Evolutionary conservation across 768 basidiomycete species (phyloP).

Genomic region (Artomyces pyxidatus): DNA sequence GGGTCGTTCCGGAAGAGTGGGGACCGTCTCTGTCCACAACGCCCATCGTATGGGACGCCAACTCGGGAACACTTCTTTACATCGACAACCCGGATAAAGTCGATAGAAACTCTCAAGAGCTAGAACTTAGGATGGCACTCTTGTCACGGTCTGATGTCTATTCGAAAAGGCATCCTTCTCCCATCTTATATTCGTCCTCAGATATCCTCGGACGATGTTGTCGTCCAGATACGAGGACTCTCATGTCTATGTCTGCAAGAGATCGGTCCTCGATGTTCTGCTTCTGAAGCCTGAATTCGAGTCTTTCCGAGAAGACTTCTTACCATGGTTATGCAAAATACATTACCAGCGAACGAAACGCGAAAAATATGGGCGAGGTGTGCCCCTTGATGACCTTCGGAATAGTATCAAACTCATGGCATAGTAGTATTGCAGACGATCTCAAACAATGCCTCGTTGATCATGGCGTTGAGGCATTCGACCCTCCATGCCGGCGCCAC

Average conservation of each 20-base stretch:
- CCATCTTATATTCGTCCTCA: slow-evolving; percentile 21
- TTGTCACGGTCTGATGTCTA: slow-evolving; percentile 48
- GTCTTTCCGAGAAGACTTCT: slow-evolving; percentile 82
- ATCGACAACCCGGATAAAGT: slow-evolving; percentile 63
- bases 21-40: slow-evolving; percentile 34
- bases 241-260: slow-evolving; percentile 85
- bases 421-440: slow-evolving; percentile 38
- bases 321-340: slow-evolving; percentile 88
- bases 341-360: slow-evolving; percentile 62
- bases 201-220: slow-evolving; percentile 64
- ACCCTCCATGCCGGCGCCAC: slow-evolving; percentile 30
- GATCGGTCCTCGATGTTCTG: slow-evolving; percentile 63
- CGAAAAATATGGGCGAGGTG: slow-evolving; percentile 53
- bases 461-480: slow-evolving; percentile 51
- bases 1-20: slow-evolving; percentile 58
- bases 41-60: slow-evolving; percentile 63
- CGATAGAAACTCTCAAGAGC: slow-evolving; percentile 61
- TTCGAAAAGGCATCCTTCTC: slow-evolving; percentile 5
- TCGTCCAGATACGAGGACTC: slow-evolving; percentile 71
- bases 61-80: slow-evolving; percentile 58
- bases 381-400: slow-evolving; percentile 8
- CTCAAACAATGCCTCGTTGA: slow-evolving; percentile 37
- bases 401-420: neutral
- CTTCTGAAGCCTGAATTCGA: slow-evolving; percentile 63
- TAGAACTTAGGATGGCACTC: slow-evolving; percentile 70